phyloP scores from a whole-genome alignment of 768 basidiomycete genomes.

The Hericium alpestre region DNA sequence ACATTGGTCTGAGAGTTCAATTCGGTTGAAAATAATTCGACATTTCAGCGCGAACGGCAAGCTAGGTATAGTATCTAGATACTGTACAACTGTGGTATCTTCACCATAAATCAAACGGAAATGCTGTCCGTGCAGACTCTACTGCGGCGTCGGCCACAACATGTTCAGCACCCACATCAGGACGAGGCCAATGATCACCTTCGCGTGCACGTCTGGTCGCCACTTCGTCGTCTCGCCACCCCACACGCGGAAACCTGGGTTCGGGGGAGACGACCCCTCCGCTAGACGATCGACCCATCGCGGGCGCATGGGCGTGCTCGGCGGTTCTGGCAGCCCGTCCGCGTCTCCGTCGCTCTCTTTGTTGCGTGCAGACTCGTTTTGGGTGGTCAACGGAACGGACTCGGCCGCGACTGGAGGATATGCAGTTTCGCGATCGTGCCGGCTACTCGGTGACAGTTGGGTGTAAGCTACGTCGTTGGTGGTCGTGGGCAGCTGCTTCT shows the following conservation, averaged over 20 bases:
- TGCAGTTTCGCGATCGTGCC: not conserved
- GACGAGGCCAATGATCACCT: slow-evolving; percentile 28
- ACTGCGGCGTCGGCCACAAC: slow-evolving; percentile 34
- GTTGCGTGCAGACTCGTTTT: slow-evolving; percentile 2
- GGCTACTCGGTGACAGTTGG: not conserved
- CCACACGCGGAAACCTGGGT: slow-evolving; percentile 23
- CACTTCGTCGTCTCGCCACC: slow-evolving; percentile 20
- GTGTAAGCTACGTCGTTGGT: slow-evolving; percentile 1
- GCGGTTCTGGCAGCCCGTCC: slow-evolving; percentile 24
- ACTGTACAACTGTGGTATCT: not conserved
- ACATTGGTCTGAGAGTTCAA: too few species aligned
- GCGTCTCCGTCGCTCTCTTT: slow-evolving; percentile 22
- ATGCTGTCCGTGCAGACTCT: not conserved
- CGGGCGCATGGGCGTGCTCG: slow-evolving; percentile 27
- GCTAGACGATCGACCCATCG: slow-evolving; percentile 45
- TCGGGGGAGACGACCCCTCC: slow-evolving; percentile 22
- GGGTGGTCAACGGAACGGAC: not conserved
- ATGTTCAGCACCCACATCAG: slow-evolving; percentile 60
- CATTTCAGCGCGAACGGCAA: not conserved
- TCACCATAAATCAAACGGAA: not conserved
- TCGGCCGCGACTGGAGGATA: not conserved
- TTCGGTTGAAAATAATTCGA: not conserved
- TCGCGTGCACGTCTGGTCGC: slow-evolving; percentile 32
- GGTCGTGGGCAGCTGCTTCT: slow-evolving; percentile 16
- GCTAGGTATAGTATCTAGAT: not conserved